Evolutionary conservation across 148 eudicot genomes (phyloP).

Genomic region (Rhododendron ovatum): DNA sequence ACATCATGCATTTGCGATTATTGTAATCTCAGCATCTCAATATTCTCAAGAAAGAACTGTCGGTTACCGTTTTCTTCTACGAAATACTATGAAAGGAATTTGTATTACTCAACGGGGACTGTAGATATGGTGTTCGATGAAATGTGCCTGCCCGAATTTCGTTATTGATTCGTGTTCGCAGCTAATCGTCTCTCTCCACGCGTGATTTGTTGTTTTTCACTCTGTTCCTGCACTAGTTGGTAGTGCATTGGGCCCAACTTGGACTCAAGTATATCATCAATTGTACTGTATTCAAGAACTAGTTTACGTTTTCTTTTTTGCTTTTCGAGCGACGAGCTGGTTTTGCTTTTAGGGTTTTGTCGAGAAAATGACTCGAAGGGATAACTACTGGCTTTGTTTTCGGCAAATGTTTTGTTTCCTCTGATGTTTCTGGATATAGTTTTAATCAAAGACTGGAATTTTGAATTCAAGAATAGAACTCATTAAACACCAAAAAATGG

Average conservation of each 20-base stretch:
- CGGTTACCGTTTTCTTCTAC: not conserved
- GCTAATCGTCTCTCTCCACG: too few species aligned
- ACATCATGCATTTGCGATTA: not conserved
- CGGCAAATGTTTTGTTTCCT: not conserved
- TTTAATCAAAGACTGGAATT: not conserved
- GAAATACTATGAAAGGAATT: not conserved
- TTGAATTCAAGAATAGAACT: not conserved
- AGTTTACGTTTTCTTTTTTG: not conserved
- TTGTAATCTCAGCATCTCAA: not conserved
- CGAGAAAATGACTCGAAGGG: not conserved
- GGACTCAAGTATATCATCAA: not conserved
- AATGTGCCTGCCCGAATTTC: not conserved
- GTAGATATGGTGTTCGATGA: conserved; percentile 8
- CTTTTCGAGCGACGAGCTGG: not conserved
- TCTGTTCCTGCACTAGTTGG: not conserved
- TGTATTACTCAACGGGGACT: not conserved
- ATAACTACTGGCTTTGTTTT: not conserved
- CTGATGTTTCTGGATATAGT: not conserved
- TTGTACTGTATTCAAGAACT: not conserved
- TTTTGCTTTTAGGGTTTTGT: not conserved
- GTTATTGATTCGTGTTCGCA: not conserved
- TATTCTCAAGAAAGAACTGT: not conserved
- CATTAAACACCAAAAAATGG: not conserved
- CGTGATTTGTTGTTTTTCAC: not conserved
- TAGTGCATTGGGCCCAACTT: not conserved